These are phyloP conservation scores for Pisolithus orientalis DNA, from an alignment of 768 basidiomycete genomes.

Conservation along the genomic window DNA sequence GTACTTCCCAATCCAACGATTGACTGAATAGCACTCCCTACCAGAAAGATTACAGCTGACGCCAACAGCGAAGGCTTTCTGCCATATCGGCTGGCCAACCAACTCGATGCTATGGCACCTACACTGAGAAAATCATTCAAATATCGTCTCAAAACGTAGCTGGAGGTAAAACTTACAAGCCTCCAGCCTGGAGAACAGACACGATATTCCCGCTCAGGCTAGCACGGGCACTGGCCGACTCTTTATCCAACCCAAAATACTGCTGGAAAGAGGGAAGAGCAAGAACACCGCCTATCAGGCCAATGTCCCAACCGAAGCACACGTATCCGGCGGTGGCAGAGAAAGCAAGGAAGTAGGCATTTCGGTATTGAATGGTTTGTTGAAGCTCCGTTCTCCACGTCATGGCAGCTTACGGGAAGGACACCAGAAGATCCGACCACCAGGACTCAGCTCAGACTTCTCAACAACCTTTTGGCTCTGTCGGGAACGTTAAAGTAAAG, in stretches of 20 bases:
- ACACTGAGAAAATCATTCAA: conserved; percentile 10
- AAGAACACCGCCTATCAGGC: conserved; percentile 32
- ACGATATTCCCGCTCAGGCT: conserved; percentile 32
- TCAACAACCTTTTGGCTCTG: too few species aligned
- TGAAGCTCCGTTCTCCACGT: conserved; percentile 15
- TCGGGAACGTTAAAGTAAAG: too few species aligned
- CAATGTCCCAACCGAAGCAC: conserved; percentile 34
- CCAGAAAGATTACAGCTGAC: conserved; percentile 26
- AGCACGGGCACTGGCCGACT: conserved; percentile 19
- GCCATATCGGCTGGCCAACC: conserved; percentile 27
- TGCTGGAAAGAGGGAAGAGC: conserved; percentile 30
- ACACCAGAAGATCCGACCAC: too few species aligned
- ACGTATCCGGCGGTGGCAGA: conserved; percentile 29
- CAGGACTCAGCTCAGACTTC: too few species aligned
- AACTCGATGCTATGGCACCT: conserved; percentile 24
- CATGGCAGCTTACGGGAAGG: conserved; percentile 6
- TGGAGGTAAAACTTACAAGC: conserved; percentile 20
- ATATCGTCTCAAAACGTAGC: neutral
- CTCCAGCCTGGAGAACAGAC: conserved; percentile 31
- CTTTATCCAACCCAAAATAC: conserved; percentile 28
- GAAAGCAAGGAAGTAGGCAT: conserved; percentile 29
- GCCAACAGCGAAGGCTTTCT: conserved; percentile 28
- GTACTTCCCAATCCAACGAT: conserved; percentile 28
- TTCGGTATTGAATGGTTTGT: conserved; percentile 24
- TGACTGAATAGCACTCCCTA: conserved; percentile 31